phyloP scores from a whole-genome alignment of 495 filamentous ascomycete genomes.

The Aspergillus taichungensis region DNA sequence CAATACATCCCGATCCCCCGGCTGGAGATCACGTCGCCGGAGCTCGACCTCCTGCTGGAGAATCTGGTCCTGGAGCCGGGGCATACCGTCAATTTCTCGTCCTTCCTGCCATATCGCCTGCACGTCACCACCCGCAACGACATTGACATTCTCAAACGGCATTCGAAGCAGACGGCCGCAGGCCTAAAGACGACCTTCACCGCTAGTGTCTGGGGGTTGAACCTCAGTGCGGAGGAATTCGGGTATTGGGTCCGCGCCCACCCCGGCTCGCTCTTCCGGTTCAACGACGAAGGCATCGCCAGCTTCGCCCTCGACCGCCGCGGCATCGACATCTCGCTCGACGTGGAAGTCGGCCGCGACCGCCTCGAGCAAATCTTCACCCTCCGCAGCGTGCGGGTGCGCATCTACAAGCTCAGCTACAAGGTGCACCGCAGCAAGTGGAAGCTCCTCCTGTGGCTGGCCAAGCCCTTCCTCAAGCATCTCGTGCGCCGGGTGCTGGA shows the following conservation, averaged over 20 bases:
- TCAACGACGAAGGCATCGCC: conserved; percentile 75
- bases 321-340: conserved; percentile 77
- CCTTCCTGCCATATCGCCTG: conserved; percentile 80
- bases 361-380: conserved; percentile 71
- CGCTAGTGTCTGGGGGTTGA: conserved; percentile 69
- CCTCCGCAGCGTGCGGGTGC: conserved; percentile 63
- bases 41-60: conserved; percentile 78
- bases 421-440: conserved; percentile 65
- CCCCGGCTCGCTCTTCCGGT: conserved; percentile 52
- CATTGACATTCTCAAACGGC: conserved; percentile 72
- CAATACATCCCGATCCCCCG: conserved; percentile 86
- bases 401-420: conserved; percentile 81
- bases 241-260: conserved; percentile 72
- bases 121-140: conserved; percentile 77
- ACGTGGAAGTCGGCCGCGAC: conserved; percentile 69
- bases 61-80: conserved; percentile 89
- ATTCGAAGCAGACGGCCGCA: conserved; percentile 57
- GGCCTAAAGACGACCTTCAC: conserved; percentile 61
- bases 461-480: conserved; percentile 77
- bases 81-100: conserved; percentile 70
- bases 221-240: conserved; percentile 72
- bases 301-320: conserved; percentile 76
- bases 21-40: conserved; percentile 72
- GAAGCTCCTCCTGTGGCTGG: conserved; percentile 66
- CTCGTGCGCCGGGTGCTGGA: conserved; percentile 72